phyloP scores from a whole-genome alignment of 2,329 filamentous ascomycete genomes.

The Botrytis aclada region DNA sequence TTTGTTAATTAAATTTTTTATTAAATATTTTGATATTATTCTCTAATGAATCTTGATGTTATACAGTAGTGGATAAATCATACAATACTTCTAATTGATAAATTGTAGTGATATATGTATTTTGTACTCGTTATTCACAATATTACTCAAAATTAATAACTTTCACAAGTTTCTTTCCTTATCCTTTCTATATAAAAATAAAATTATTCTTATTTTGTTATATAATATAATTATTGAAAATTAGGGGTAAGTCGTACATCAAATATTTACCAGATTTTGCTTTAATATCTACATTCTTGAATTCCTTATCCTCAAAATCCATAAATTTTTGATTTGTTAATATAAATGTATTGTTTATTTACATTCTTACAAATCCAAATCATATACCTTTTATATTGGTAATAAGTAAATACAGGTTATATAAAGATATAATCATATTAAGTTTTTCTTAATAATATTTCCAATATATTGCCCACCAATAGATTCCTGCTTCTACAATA shows the following conservation, averaged over 20 bases:
- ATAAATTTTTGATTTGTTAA: too few species aligned
- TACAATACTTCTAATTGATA: constrained; percentile 14
- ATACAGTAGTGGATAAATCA: not conserved
- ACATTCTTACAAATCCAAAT: too few species aligned
- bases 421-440: too few species aligned
- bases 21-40: constrained; percentile 16
- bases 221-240: not conserved
- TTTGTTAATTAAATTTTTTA: constrained; percentile 20
- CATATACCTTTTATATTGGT: too few species aligned
- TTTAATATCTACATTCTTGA: not conserved
- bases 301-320: too few species aligned
- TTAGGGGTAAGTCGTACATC: not conserved
- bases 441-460: too few species aligned
- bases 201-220: too few species aligned
- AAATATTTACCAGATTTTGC: not conserved
- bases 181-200: not conserved
- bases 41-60: not conserved
- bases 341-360: too few species aligned
- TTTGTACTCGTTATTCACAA: not conserved
- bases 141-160: not conserved
- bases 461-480: too few species aligned
- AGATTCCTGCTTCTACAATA: too few species aligned
- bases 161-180: not conserved
- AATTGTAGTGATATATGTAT: constrained; percentile 14
- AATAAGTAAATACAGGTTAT: too few species aligned